These are phyloP conservation scores for Butyriboletus loyo DNA, from an alignment of 768 basidiomycete genomes.

Conservation along the genomic window DNA sequence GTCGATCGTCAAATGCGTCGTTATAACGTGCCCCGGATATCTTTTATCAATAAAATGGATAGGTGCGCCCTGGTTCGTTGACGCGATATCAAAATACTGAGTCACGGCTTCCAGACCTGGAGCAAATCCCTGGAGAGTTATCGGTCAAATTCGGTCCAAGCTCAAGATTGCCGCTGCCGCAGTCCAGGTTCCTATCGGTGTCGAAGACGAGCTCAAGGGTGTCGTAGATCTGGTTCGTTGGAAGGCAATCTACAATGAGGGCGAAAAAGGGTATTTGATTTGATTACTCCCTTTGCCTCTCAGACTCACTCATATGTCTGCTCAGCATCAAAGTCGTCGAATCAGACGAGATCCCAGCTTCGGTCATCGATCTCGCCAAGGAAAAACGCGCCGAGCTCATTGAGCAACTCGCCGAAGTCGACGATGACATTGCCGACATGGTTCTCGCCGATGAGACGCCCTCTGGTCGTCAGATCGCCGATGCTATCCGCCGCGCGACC, in stretches of 20 bases:
- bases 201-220: conserved; percentile 81
- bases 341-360: conserved; percentile 82
- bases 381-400: conserved; percentile 89
- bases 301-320: neutral
- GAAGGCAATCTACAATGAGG: conserved; percentile 94
- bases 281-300: neutral
- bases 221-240: conserved; percentile 93
- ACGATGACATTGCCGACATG: conserved; percentile 91
- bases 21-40: conserved; percentile 92
- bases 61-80: conserved; percentile 42
- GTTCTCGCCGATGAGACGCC: conserved; percentile 83
- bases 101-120: conserved; percentile 60
- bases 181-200: conserved; percentile 93
- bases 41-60: conserved; percentile 99
- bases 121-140: conserved; percentile 94
- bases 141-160: conserved; percentile 88
- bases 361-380: conserved; percentile 69
- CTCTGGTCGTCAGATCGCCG: conserved; percentile 65
- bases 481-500: conserved; percentile 87
- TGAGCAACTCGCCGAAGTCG: conserved; percentile 94
- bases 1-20: conserved; percentile 99
- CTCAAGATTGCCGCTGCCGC: conserved; percentile 91
- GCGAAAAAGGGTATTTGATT: conserved; percentile 80
- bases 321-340: conserved; percentile 72
- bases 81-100: neutral